These are phyloP conservation scores for Magnusiomyces magnusii DNA, from an alignment of 1,139 yeast species.

Conservation along the genomic window DNA sequence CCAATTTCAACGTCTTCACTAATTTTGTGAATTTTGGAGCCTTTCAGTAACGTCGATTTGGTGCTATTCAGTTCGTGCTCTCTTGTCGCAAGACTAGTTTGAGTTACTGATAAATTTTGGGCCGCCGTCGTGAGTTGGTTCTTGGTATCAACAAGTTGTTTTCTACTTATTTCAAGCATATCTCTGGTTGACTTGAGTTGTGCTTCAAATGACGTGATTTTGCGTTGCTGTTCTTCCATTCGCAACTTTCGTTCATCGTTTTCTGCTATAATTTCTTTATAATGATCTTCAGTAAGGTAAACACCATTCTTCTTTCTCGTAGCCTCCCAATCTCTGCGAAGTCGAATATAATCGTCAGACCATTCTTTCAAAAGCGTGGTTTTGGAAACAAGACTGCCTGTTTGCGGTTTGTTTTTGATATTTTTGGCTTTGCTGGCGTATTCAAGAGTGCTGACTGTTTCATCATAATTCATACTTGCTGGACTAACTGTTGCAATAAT, in stretches of 20 bases:
- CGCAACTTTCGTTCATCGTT: conserved; percentile 9
- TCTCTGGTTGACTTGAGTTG: conserved; percentile 36
- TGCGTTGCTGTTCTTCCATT: conserved; percentile 41
- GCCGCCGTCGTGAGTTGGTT: conserved; percentile 24
- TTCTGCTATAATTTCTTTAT: conserved; percentile 34
- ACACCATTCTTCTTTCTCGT: conserved; percentile 59
- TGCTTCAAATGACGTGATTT: conserved; percentile 39
- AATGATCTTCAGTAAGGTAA: conserved; percentile 49
- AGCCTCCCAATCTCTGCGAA: conserved; percentile 56
- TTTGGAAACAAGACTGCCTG: conserved; percentile 47
- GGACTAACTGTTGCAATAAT: conserved; percentile 81
- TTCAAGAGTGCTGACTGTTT: conserved; percentile 74
- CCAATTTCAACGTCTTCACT: conserved; percentile 4
- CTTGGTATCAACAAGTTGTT: conserved; percentile 24
- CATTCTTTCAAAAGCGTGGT: conserved; percentile 45
- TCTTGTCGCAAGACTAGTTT: conserved; percentile 19
- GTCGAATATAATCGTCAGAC: conserved; percentile 46
- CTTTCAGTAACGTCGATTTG: conserved; percentile 13
- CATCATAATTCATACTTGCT: conserved; percentile 62
- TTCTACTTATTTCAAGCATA: conserved; percentile 26
- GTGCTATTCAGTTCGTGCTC: conserved; percentile 20
- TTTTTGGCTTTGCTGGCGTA: conserved; percentile 75
- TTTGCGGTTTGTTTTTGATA: conserved; percentile 67
- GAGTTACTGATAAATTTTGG: conserved; percentile 17
- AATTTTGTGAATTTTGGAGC: background rate